These are phyloP conservation scores for Spergularia azorica DNA, from an alignment of 179 eudicot species.

Conservation along the genomic window DNA sequence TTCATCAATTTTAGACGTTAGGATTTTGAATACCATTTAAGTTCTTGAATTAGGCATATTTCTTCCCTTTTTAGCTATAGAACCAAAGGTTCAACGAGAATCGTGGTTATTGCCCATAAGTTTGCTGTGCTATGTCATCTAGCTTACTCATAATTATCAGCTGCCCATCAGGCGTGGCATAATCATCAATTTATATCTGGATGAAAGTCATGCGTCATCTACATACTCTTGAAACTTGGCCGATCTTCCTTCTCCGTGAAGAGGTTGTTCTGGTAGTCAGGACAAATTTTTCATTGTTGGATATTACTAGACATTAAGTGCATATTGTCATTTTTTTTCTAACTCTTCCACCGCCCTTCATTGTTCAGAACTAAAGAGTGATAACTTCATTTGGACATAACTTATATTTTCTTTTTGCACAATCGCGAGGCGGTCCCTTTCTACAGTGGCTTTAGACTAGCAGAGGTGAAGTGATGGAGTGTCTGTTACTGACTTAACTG, in stretches of 20 bases:
- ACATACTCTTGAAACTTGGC: not conserved
- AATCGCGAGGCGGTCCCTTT: not conserved
- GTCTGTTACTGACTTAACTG: too few relatives aligned
- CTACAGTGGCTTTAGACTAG: not conserved
- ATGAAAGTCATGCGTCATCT: not conserved
- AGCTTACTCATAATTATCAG: not conserved
- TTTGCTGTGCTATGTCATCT: not conserved
- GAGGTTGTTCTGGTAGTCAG: too few relatives aligned
- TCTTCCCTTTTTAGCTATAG: not conserved
- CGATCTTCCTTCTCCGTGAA: not conserved
- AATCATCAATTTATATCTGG: not conserved
- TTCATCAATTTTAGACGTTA: not conserved
- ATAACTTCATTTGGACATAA: too few relatives aligned
- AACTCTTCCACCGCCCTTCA: not conserved
- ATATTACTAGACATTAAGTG: not conserved
- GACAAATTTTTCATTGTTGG: not conserved
- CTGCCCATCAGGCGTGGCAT: not conserved
- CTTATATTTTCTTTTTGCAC: too few relatives aligned
- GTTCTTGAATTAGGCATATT: not conserved
- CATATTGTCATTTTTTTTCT: not conserved
- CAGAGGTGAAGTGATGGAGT: too few relatives aligned
- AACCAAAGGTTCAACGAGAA: not conserved
- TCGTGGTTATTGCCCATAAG: not conserved
- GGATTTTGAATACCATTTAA: not conserved
- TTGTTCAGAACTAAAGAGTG: not conserved